Conservation (phyloP, 2,329 filamentous ascomycete species). For the Penicillium freii region DNA sequence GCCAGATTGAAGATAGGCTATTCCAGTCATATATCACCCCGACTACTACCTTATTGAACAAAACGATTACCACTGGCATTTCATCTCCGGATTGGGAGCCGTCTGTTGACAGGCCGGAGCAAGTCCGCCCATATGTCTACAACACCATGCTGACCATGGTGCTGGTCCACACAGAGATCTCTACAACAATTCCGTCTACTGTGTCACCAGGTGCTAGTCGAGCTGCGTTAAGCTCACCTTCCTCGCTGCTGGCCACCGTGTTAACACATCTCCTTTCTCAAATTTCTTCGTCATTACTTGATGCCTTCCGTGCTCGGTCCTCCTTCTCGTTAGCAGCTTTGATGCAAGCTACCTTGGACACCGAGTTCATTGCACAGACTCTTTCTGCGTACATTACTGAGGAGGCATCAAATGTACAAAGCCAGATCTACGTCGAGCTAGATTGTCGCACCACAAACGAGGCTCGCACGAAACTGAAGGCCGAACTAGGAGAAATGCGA, state of each 20-base stretch:
- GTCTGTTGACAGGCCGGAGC: constrained; percentile 57
- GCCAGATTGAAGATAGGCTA: constrained; percentile 83
- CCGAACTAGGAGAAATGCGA: constrained; percentile 86
- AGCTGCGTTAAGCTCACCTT: constrained; percentile 62
- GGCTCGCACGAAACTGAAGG: constrained; percentile 74
- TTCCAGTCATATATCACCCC: constrained; percentile 91
- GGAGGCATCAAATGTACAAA: constrained; percentile 74
- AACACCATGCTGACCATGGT: constrained; percentile 81
- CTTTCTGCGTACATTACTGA: constrained; percentile 86
- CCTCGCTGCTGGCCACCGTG: constrained; percentile 72
- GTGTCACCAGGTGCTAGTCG: constrained; percentile 73
- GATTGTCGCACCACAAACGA: constrained; percentile 87
- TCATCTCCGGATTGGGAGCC: constrained; percentile 70
- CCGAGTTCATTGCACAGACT: constrained; percentile 95
- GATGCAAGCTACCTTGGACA: constrained; percentile 96
- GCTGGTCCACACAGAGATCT: constrained; percentile 85
- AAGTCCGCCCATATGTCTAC: constrained; percentile 87
- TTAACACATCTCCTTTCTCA: constrained; percentile 84
- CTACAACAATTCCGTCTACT: constrained; percentile 67
- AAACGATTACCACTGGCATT: constrained; percentile 72
- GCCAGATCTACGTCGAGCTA: constrained; percentile 86
- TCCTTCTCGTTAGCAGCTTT: constrained; percentile 75
- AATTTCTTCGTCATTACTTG: constrained; percentile 73
- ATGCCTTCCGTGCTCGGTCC: constrained; percentile 67
- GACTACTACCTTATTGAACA: constrained; percentile 64